These are phyloP conservation scores for Hygrophorus russula DNA, from an alignment of 768 basidiomycete species.

Conservation along the genomic window DNA sequence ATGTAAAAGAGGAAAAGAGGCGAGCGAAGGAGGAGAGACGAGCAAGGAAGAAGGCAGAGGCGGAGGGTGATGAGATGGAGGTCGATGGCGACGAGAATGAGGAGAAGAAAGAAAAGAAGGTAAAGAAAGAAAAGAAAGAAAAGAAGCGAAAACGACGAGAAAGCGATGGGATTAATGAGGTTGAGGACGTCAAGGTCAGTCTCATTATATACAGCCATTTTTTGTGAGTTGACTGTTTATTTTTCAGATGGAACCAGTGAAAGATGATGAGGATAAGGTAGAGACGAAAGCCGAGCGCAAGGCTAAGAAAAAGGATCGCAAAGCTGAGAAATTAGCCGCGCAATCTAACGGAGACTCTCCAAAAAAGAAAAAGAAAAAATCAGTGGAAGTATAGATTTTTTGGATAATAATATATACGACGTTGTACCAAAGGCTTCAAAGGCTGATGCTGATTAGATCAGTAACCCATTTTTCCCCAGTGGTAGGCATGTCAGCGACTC, in stretches of 20 bases:
- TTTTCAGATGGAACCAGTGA: neutral
- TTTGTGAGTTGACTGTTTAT: neutral
- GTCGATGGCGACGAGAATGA: conserved; percentile 13
- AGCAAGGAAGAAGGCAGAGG: conserved; percentile 57
- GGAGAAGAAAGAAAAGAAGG: conserved; percentile 15
- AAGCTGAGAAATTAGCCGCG: conserved; percentile 58
- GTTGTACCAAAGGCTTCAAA: too few species aligned
- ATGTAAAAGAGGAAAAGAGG: conserved; percentile 84
- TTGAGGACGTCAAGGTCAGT: conserved; percentile 28
- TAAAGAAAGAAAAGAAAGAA: conserved; percentile 26
- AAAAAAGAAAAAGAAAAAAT: conserved; percentile 51
- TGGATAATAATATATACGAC: too few species aligned
- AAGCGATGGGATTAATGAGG: conserved; percentile 40
- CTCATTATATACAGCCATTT: conserved; percentile 5
- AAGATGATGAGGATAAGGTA: conserved; percentile 14
- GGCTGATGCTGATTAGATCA: too few species aligned
- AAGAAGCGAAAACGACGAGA: conserved; percentile 35
- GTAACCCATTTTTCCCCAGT: too few species aligned
- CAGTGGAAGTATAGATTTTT: conserved; percentile 20
- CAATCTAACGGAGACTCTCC: conserved; percentile 29
- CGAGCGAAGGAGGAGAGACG: conserved; percentile 67
- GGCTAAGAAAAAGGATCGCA: conserved; percentile 64
- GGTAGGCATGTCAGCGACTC: too few species aligned
- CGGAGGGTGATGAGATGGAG: conserved; percentile 20
- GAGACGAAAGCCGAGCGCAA: conserved; percentile 83